Percentiles rank a stretch among this genome's conserved stretches.
Conservation (phyloP, 257 asterid genomes). For the Asclepias syriaca region DNA sequence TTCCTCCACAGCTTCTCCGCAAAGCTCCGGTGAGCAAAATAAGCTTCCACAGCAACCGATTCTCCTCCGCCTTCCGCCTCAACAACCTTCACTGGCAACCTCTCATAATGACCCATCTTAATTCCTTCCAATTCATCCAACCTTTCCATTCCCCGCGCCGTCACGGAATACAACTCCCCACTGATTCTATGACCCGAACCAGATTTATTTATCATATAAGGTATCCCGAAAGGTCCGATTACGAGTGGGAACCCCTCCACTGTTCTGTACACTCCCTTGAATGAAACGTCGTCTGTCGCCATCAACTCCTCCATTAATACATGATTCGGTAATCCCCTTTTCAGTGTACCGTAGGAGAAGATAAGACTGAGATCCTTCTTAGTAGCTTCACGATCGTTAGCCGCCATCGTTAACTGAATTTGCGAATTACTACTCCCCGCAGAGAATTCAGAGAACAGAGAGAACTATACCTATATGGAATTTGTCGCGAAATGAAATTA, state of each 20-base stretch:
- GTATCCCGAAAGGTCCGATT: conserved; percentile 69
- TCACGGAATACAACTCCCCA: conserved; percentile 65
- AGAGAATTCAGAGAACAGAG: background rate
- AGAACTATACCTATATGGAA: too few relatives aligned
- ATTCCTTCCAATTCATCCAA: conserved; percentile 69
- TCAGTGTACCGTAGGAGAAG: conserved; percentile 76
- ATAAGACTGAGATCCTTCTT: conserved; percentile 24
- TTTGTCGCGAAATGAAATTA: too few relatives aligned
- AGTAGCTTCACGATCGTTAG: background rate
- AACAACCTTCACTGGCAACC: conserved; percentile 40
- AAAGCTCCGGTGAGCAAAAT: conserved; percentile 55
- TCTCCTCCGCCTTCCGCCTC: conserved; percentile 12
- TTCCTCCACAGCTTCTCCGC: conserved; percentile 66
- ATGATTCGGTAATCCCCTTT: conserved; percentile 70
- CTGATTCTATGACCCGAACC: conserved; percentile 43
- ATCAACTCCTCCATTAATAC: conserved; percentile 32
- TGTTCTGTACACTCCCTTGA: conserved; percentile 45
- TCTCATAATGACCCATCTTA: conserved; percentile 53
- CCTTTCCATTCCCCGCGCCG: conserved; percentile 29
- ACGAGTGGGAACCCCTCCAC: conserved; percentile 49
- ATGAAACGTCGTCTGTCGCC: conserved; percentile 34
- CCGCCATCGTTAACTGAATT: background rate
- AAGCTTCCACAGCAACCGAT: conserved; percentile 40
- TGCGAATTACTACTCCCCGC: background rate
- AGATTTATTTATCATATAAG: conserved; percentile 54